These are phyloP conservation scores for Cardamine chenopodiifolia DNA, from an alignment of 345 rosid species.

Conservation along the genomic window DNA sequence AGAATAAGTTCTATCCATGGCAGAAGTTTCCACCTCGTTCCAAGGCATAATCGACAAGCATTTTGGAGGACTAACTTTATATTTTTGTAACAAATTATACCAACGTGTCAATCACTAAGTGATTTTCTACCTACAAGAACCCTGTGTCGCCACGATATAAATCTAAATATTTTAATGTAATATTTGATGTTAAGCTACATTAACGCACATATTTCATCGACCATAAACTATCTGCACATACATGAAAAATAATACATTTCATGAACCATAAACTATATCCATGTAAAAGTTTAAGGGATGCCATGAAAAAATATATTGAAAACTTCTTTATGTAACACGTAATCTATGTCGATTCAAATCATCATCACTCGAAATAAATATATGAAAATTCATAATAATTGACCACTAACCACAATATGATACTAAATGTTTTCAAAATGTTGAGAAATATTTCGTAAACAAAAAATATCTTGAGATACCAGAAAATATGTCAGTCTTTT, in stretches of 20 bases:
- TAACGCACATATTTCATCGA: background rate
- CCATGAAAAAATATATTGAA: background rate
- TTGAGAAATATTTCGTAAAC: too few species aligned
- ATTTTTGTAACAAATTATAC: background rate
- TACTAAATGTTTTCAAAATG: too few species aligned
- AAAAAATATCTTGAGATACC: too few species aligned
- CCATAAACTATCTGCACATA: background rate
- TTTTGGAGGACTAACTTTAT: background rate
- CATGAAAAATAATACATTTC: background rate
- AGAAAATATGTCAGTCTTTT: too few species aligned
- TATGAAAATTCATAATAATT: too few species aligned
- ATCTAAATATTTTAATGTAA: background rate
- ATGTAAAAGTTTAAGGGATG: background rate
- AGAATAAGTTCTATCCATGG: slow-evolving; percentile 33
- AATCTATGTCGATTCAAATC: too few species aligned
- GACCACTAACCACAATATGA: too few species aligned
- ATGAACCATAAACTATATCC: background rate
- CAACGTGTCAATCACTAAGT: background rate
- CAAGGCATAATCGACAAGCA: background rate
- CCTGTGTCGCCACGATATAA: background rate
- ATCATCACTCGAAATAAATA: too few species aligned
- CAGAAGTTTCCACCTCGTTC: background rate
- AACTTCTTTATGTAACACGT: too few species aligned
- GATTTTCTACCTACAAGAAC: background rate
- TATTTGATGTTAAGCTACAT: background rate